Evolutionary conservation across 1,139 yeast genomes (phyloP).

Genomic region (Keqinozyma sinolaborantium): DNA sequence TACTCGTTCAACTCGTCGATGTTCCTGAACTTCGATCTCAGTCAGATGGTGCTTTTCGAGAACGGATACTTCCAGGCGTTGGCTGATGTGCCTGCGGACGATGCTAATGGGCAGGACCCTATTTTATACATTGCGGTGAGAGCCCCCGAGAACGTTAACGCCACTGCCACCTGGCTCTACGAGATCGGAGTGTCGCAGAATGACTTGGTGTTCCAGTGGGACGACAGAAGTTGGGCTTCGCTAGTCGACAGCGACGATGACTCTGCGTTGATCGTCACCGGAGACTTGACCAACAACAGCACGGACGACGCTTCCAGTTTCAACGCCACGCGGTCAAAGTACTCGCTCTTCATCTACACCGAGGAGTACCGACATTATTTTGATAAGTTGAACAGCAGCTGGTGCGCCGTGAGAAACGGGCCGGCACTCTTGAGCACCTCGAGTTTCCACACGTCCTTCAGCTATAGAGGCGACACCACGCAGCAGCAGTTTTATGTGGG

Average conservation of each 20-base stretch:
- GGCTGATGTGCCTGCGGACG: slow-evolving; percentile 36
- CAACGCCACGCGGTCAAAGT: slow-evolving; percentile 31
- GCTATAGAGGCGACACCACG: slow-evolving; percentile 46
- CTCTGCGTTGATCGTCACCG: slow-evolving; percentile 67
- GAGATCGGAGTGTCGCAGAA: slow-evolving; percentile 69
- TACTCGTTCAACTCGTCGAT: slow-evolving; percentile 47
- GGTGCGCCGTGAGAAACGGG: slow-evolving; percentile 67
- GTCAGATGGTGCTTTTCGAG: slow-evolving; percentile 27
- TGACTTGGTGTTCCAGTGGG: slow-evolving; percentile 70
- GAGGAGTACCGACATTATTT: slow-evolving; percentile 37
- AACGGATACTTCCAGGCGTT: slow-evolving; percentile 57
- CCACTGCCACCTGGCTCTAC: slow-evolving; percentile 50
- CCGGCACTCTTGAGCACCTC: slow-evolving; percentile 29
- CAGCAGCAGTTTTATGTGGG: slow-evolving; percentile 60
- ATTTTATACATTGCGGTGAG: slow-evolving; percentile 47
- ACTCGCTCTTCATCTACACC: slow-evolving; percentile 46
- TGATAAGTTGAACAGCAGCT: slow-evolving; percentile 49
- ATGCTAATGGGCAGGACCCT: slow-evolving; percentile 11
- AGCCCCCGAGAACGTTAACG: slow-evolving; percentile 40
- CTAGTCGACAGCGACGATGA: slow-evolving; percentile 72
- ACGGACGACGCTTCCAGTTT: slow-evolving; percentile 14
- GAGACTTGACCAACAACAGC: slow-evolving; percentile 40
- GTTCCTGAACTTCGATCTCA: slow-evolving; percentile 26
- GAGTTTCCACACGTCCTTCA: slow-evolving; percentile 33
- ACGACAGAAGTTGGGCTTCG: slow-evolving; percentile 52